Percentiles rank a stretch among this genome's conserved stretches.
Evolutionary conservation across 1,284 basidiomycete genomes (phyloP).

Genomic region (Thecaphora frezii): DNA sequence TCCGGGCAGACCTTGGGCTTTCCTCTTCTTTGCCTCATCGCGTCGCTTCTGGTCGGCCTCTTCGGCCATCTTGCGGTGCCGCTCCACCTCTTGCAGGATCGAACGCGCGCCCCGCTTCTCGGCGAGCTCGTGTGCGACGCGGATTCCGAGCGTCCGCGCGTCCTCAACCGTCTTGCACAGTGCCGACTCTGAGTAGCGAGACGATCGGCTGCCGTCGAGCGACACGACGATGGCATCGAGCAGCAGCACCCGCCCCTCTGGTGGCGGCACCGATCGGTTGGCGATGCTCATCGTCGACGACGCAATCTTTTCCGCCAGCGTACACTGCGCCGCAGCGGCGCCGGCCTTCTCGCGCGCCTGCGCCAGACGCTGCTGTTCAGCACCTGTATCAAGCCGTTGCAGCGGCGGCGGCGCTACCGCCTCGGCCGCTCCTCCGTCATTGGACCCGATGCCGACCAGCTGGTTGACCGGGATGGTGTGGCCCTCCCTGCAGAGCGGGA

Average conservation of each 20-base stretch:
- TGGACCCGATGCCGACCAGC: constrained; percentile 2
- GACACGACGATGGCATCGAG: constrained; percentile 57
- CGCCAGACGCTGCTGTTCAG: constrained; percentile 10
- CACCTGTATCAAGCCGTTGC: constrained; percentile 25
- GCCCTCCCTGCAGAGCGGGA: constrained; percentile 25
- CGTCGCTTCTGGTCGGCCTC: constrained; percentile 45
- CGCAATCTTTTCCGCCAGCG: constrained; percentile 33
- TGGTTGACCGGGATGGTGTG: constrained; percentile 41
- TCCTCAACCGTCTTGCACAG: constrained; percentile 38
- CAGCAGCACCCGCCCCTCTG: constrained; percentile 28
- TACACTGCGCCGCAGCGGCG: neutral
- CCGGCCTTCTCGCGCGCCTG: constrained; percentile 6
- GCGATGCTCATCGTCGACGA: constrained; percentile 32
- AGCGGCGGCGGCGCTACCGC: constrained; percentile 18
- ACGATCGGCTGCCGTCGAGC: constrained; percentile 48
- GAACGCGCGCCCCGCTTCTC: constrained; percentile 42
- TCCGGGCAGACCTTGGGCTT: constrained; percentile 22
- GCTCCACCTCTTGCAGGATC: constrained; percentile 57
- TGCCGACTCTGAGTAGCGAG: constrained; percentile 26
- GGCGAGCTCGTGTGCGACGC: constrained; percentile 48
- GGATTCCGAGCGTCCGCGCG: constrained; percentile 42
- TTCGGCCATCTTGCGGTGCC: constrained; percentile 54
- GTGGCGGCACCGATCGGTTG: constrained; percentile 35
- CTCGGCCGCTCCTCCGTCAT: neutral
- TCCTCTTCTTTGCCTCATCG: constrained; percentile 32